These are phyloP conservation scores for Boletus coccyginus DNA, from an alignment of 768 basidiomycete species.

Conservation along the genomic window DNA sequence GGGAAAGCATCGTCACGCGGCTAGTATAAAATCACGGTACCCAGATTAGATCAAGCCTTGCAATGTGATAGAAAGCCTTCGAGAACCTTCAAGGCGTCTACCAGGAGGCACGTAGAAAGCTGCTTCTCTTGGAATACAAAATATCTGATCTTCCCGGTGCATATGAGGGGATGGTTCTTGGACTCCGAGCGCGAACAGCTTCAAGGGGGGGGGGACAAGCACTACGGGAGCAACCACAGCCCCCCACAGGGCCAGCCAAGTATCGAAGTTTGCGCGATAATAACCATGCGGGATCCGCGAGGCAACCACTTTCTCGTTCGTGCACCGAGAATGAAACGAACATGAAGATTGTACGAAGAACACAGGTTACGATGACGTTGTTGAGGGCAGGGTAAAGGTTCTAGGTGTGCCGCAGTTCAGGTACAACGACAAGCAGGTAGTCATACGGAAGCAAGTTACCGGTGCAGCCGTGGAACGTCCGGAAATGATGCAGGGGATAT, in stretches of 20 bases:
- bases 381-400: slow-evolving; percentile 6
- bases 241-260: background rate
- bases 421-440: slow-evolving; percentile 15
- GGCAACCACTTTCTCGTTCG: slow-evolving; percentile 17
- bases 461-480: slow-evolving; percentile 4
- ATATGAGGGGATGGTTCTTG: background rate
- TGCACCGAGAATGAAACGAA: slow-evolving; percentile 30
- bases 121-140: background rate
- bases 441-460: slow-evolving; percentile 2
- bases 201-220: slow-evolving; percentile 6
- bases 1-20: background rate
- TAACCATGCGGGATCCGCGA: slow-evolving; percentile 30
- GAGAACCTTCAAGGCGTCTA: background rate
- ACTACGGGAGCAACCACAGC: slow-evolving; percentile 18
- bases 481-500: slow-evolving; percentile 13
- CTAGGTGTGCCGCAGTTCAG: slow-evolving; percentile 21
- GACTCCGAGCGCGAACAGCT: slow-evolving; percentile 12
- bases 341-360: slow-evolving; percentile 10
- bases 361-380: slow-evolving; percentile 24
- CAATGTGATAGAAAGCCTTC: background rate
- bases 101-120: background rate
- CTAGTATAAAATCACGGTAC: background rate
- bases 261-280: slow-evolving; percentile 21
- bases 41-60: background rate
- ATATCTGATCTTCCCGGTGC: background rate